Evolutionary conservation across 2,329 filamentous ascomycete species (phyloP).

Genomic region (Arthrobotrys pseudoclavata): DNA sequence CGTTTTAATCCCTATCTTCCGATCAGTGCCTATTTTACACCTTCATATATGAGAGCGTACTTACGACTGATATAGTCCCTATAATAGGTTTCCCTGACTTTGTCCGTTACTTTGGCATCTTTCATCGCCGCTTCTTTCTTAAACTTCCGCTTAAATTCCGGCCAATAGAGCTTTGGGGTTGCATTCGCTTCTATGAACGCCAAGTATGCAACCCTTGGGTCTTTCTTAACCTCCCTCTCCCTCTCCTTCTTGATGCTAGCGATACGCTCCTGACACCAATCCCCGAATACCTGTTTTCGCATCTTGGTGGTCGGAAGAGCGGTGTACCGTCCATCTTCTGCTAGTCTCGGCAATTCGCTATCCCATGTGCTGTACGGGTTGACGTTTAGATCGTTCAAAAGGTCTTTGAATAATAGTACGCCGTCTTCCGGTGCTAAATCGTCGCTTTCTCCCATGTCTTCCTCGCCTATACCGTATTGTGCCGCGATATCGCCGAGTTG

Average conservation of each 20-base stretch:
- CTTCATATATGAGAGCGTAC: slow-evolving; percentile 27
- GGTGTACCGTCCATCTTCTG: slow-evolving; percentile 89
- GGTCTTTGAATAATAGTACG: slow-evolving; percentile 69
- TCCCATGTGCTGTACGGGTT: slow-evolving; percentile 95
- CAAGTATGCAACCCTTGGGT: slow-evolving; percentile 86
- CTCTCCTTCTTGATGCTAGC: slow-evolving; percentile 78
- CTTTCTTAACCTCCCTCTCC: slow-evolving; percentile 81
- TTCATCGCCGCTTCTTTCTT: slow-evolving; percentile 85
- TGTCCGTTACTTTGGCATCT: slow-evolving; percentile 78
- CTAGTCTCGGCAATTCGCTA: slow-evolving; percentile 82
- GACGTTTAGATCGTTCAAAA: slow-evolving; percentile 84
- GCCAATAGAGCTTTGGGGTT: slow-evolving; percentile 94
- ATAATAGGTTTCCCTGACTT: slow-evolving; percentile 84
- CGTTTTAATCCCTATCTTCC: slow-evolving; percentile 68
- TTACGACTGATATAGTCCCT: slow-evolving; percentile 73
- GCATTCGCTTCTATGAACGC: slow-evolving; percentile 84
- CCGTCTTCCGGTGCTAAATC: slow-evolving; percentile 64
- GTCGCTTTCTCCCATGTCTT: slow-evolving; percentile 78
- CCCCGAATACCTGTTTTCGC: slow-evolving; percentile 84
- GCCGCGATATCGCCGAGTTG: slow-evolving; percentile 91
- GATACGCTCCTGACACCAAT: slow-evolving; percentile 85
- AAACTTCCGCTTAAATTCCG: slow-evolving; percentile 93
- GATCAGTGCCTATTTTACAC: slow-evolving; percentile 67
- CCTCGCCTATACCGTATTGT: slow-evolving; percentile 82
- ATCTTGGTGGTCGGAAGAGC: slow-evolving; percentile 83